Conservation (phyloP, 106 monocot species). For the Posidonia australis region DNA sequence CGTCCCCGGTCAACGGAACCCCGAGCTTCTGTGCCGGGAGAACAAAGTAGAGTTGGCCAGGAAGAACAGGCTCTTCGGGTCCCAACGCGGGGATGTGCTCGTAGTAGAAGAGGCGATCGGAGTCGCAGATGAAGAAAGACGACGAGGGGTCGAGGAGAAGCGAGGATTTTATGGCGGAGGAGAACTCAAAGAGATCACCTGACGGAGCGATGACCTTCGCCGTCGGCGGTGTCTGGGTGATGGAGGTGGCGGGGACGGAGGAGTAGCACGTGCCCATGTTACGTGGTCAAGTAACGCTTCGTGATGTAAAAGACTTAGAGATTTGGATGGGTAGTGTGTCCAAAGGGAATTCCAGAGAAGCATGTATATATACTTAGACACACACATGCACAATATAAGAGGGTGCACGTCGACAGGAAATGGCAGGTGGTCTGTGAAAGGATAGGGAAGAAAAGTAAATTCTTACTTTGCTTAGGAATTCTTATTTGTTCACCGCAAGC, state of each 20-base stretch:
- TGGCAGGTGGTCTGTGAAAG: too few relatives aligned
- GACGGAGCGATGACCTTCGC: constrained; percentile 9
- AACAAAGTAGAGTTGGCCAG: constrained; percentile 22
- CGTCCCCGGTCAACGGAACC: not conserved
- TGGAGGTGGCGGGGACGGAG: not conserved
- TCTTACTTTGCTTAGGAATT: too few relatives aligned
- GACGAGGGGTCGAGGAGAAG: not conserved
- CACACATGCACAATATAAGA: too few relatives aligned
- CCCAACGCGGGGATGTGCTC: constrained; percentile 9
- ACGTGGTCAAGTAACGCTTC: too few relatives aligned
- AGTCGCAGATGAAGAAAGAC: constrained; percentile 17
- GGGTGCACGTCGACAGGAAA: too few relatives aligned
- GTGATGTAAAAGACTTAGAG: too few relatives aligned
- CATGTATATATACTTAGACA: too few relatives aligned
- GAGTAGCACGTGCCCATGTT: constrained; percentile 3
- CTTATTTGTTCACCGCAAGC: too few relatives aligned
- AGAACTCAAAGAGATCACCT: constrained; percentile 12
- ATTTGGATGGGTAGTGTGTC: too few relatives aligned
- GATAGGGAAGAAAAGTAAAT: too few relatives aligned
- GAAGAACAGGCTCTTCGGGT: constrained; percentile 8
- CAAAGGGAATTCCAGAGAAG: too few relatives aligned
- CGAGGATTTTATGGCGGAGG: constrained; percentile 7
- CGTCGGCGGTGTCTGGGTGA: not conserved
- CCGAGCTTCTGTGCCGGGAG: constrained; percentile 11
- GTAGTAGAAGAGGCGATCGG: constrained; percentile 14